Conservation (phyloP, 2,329 filamentous ascomycete genomes). For the Fusarium armeniacum region DNA sequence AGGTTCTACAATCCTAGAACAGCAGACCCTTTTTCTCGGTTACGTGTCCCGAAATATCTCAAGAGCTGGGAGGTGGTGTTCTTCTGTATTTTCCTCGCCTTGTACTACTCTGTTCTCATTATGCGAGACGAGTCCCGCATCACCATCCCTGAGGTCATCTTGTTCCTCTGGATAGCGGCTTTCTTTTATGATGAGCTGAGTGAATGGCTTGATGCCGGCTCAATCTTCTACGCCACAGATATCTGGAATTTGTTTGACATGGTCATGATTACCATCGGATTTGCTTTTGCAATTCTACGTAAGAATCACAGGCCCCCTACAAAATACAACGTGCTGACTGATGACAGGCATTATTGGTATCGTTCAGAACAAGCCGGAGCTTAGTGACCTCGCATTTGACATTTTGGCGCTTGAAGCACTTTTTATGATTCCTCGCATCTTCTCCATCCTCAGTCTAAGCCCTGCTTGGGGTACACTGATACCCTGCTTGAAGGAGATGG, state of each 20-base stretch:
- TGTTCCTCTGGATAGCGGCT: conserved; percentile 89
- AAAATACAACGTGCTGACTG: conserved; percentile 12
- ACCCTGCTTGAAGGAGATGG: conserved; percentile 93
- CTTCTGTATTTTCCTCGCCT: conserved; percentile 79
- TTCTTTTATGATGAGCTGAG: conserved; percentile 91
- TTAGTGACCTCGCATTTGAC: conserved; percentile 87
- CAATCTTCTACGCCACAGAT: conserved; percentile 86
- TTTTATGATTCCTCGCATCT: conserved; percentile 90
- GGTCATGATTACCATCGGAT: conserved; percentile 79
- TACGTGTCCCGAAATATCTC: conserved; percentile 85
- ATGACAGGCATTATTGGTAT: conserved; percentile 52
- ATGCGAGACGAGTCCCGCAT: conserved; percentile 76
- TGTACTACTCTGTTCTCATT: conserved; percentile 91
- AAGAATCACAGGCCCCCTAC: conserved; percentile 53
- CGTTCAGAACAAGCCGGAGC: conserved; percentile 67
- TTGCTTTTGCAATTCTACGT: conserved; percentile 80
- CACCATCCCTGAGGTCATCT: conserved; percentile 75
- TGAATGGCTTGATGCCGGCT: conserved; percentile 87
- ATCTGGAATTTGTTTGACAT: conserved; percentile 84
- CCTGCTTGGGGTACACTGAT: conserved; percentile 93
- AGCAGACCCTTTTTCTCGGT: conserved; percentile 79
- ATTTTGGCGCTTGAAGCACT: conserved; percentile 90
- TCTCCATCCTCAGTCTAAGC: conserved; percentile 86
- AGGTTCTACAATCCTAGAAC: conserved; percentile 78
- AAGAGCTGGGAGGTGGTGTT: conserved; percentile 88